phyloP scores from a whole-genome alignment of 2,329 filamentous ascomycete species.

The Chaetomium sp. region DNA sequence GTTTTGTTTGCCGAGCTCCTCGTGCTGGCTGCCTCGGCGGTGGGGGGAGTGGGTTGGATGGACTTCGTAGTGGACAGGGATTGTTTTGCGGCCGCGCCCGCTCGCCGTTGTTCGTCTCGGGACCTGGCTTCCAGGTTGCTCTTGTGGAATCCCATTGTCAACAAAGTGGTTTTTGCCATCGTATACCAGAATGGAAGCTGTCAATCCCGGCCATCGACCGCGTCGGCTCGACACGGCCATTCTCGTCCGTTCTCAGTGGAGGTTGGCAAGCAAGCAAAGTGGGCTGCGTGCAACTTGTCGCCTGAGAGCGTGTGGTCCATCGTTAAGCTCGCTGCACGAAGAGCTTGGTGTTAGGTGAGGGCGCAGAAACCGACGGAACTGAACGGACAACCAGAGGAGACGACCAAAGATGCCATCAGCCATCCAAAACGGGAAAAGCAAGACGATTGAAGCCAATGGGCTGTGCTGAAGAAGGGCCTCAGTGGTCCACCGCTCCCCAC shows the following conservation, averaged over 20 bases:
- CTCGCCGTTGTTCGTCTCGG: background rate
- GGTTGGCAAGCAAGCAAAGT: too few species aligned
- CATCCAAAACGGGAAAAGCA: constrained; percentile 17
- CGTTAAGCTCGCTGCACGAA: too few species aligned
- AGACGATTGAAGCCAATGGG: constrained; percentile 15
- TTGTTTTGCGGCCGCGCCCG: constrained; percentile 1
- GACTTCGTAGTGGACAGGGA: background rate
- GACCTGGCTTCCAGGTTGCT: background rate
- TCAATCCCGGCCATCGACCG: too few species aligned
- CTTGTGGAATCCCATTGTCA: too few species aligned
- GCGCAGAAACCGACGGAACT: constrained; percentile 24
- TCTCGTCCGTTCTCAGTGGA: too few species aligned
- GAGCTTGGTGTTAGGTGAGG: constrained; percentile 11
- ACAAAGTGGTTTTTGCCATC: too few species aligned
- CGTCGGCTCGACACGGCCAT: too few species aligned
- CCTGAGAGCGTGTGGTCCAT: too few species aligned
- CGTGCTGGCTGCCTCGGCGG: constrained; percentile 7
- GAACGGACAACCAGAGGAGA: constrained; percentile 15
- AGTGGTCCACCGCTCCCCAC: constrained; percentile 15
- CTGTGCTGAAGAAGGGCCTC: background rate
- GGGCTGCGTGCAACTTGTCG: too few species aligned
- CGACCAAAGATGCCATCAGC: constrained; percentile 19
- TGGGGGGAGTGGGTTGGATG: too few species aligned
- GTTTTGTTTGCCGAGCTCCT: constrained; percentile 6
- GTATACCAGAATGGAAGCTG: too few species aligned